These are phyloP conservation scores for Paraconiothyrium brasiliense DNA, from an alignment of 2,329 filamentous ascomycete genomes.

Conservation along the genomic window DNA sequence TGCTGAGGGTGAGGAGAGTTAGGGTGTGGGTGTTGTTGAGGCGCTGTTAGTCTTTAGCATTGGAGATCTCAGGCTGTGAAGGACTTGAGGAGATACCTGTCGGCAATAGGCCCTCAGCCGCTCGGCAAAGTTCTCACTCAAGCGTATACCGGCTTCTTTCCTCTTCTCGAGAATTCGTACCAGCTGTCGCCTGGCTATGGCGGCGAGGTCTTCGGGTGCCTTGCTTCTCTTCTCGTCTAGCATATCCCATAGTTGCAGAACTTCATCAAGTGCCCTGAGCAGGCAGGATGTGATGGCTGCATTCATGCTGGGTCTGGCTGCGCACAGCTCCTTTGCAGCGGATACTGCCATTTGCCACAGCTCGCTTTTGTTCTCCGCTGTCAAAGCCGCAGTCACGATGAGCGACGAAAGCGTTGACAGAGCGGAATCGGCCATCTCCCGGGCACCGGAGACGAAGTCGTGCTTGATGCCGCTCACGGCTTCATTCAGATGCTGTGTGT, in stretches of 20 bases:
- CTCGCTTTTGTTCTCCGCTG: slow-evolving; percentile 36
- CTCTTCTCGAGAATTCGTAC: slow-evolving; percentile 20
- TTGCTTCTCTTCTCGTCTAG: slow-evolving; percentile 13
- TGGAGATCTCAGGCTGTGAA: not conserved
- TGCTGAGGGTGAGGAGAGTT: slow-evolving; percentile 40
- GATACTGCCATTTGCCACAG: slow-evolving; percentile 71
- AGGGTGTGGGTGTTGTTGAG: slow-evolving; percentile 14
- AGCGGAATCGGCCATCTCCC: slow-evolving; percentile 65
- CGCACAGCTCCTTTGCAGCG: slow-evolving; percentile 64
- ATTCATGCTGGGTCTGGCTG: slow-evolving; percentile 65
- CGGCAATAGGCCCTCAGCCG: slow-evolving; percentile 17
- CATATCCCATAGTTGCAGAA: slow-evolving; percentile 39
- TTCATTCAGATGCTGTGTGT: not conserved
- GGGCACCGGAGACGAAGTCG: slow-evolving; percentile 60
- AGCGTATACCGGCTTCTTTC: not conserved
- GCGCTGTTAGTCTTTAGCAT: not conserved
- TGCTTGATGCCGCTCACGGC: slow-evolving; percentile 22
- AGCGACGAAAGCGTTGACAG: slow-evolving; percentile 62
- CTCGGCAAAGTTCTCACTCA: slow-evolving; percentile 19
- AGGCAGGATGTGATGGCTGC: slow-evolving; percentile 65
- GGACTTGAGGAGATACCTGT: not conserved
- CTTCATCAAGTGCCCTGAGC: slow-evolving; percentile 56
- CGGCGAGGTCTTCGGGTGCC: slow-evolving; percentile 11
- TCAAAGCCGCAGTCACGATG: slow-evolving; percentile 36
- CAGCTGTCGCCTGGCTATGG: slow-evolving; percentile 21